Evolutionary conservation across 495 filamentous ascomycete species (phyloP).

Genomic region (Parmelia sp.): DNA sequence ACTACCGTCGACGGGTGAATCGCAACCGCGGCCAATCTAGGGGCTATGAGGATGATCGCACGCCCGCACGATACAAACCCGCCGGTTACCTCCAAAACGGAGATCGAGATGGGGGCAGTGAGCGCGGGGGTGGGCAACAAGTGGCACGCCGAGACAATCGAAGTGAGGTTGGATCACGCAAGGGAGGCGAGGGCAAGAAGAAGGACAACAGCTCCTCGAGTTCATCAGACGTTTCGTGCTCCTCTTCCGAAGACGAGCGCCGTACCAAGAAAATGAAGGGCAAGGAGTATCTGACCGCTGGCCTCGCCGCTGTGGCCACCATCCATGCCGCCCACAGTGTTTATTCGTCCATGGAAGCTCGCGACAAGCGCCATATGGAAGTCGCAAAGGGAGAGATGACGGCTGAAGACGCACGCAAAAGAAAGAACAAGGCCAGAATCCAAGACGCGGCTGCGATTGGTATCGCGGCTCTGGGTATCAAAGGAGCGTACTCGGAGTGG

Average conservation of each 20-base stretch:
- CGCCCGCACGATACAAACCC: conserved; percentile 26
- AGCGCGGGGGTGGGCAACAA: conserved; percentile 29
- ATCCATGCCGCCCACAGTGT: conserved; percentile 70
- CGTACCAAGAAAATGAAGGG: conserved; percentile 61
- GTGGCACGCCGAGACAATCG: conserved; percentile 33
- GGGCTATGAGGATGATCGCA: conserved; percentile 22
- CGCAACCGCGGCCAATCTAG: conserved; percentile 5
- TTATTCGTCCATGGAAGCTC: conserved; percentile 64
- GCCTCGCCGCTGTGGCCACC: conserved; percentile 67
- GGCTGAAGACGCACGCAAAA: conserved; percentile 58
- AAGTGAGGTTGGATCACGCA: conserved; percentile 17
- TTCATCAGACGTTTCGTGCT: conserved; percentile 51
- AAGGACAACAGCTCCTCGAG: conserved; percentile 20
- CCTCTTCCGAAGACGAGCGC: conserved; percentile 63
- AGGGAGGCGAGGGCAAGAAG: conserved; percentile 11
- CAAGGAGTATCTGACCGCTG: conserved; percentile 70
- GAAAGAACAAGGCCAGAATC: conserved; percentile 58
- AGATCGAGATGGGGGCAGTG: conserved; percentile 35
- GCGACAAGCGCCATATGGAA: conserved; percentile 56
- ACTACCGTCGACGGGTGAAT: conserved; percentile 13
- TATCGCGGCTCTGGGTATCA: conserved; percentile 70
- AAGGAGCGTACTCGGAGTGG: conserved; percentile 49
- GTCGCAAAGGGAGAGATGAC: conserved; percentile 60
- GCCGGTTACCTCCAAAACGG: conserved; percentile 47
- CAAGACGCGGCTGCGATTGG: conserved; percentile 68